Percentiles rank a stretch among this genome's conserved stretches.
Evolutionary conservation across 345 rosid genomes (phyloP).

Genomic region (Clausena lansium): DNA sequence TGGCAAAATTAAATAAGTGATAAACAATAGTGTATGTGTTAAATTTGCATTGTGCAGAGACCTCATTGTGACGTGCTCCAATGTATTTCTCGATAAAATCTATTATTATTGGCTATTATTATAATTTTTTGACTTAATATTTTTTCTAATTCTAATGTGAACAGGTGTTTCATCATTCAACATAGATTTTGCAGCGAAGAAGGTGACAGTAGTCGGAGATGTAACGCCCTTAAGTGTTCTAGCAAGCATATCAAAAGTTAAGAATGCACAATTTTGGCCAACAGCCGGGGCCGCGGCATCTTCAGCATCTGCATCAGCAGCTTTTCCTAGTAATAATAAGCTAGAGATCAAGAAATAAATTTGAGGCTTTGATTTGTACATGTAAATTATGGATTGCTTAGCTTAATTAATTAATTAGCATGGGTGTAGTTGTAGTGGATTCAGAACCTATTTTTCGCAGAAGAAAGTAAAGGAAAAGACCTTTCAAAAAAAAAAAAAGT

Average conservation of each 20-base stretch:
- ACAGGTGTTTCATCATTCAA: conserved; percentile 86
- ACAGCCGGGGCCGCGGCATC: conserved; percentile 8
- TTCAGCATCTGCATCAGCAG: conserved; percentile 14
- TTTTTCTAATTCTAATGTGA: not conserved
- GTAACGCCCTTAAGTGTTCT: conserved; percentile 73
- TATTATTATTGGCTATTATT: not conserved
- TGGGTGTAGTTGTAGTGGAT: not conserved
- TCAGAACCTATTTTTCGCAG: conserved; percentile 18
- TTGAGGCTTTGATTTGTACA: not conserved
- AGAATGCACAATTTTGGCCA: conserved; percentile 86
- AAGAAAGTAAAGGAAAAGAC: not conserved
- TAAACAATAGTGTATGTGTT: no score
- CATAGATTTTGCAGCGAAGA: conserved; percentile 85
- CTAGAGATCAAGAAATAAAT: conserved; percentile 17
- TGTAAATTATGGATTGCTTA: conserved; percentile 3
- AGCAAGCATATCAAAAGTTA: conserved; percentile 81
- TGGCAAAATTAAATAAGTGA: no score
- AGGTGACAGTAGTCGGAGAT: conserved; percentile 83
- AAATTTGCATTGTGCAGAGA: no score
- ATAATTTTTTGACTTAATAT: not conserved
- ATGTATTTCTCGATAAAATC: no score
- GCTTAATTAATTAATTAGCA: not conserved
- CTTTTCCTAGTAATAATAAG: conserved; percentile 9
- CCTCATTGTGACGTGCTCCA: no score
- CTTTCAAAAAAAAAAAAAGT: no score